Percentiles rank a stretch among this genome's conserved stretches.
Conservation (phyloP, 441 rosid species). For the Populus hybrid region DNA sequence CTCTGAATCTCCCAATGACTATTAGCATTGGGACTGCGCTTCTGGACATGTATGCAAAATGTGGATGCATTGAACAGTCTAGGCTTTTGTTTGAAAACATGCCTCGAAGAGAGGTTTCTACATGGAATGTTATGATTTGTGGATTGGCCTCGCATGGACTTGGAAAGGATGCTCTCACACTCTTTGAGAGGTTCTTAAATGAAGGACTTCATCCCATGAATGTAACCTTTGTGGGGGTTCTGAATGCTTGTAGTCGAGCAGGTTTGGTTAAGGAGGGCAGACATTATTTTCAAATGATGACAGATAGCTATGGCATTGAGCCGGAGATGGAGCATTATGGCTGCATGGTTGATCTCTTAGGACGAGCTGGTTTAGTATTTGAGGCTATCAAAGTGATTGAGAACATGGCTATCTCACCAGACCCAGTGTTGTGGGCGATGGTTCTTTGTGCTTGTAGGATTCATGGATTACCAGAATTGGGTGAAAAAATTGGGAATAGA, state of each 20-base stretch:
- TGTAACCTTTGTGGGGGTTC: constrained; percentile 59
- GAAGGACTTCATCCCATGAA: constrained; percentile 45
- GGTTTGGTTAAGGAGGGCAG: constrained; percentile 52
- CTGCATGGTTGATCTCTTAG: constrained; percentile 68
- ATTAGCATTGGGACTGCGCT: constrained; percentile 50
- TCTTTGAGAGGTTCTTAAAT: constrained; percentile 42
- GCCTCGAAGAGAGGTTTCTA: constrained; percentile 42
- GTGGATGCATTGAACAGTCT: constrained; percentile 51
- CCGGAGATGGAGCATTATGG: constrained; percentile 66
- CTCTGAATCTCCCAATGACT: constrained; percentile 31
- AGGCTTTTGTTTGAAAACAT: constrained; percentile 34
- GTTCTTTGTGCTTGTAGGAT: constrained; percentile 57
- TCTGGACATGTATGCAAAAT: constrained; percentile 69
- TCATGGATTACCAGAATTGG: constrained; percentile 47
- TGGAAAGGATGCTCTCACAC: constrained; percentile 39
- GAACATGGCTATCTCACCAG: constrained; percentile 24
- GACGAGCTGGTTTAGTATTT: constrained; percentile 53
- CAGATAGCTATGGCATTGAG: constrained; percentile 36
- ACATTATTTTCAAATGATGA: constrained; percentile 43
- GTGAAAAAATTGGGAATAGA: constrained; percentile 40
- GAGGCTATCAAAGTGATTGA: constrained; percentile 46
- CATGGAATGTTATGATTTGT: constrained; percentile 61
- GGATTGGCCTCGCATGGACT: constrained; percentile 56
- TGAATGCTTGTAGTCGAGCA: constrained; percentile 64
- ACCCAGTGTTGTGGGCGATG: constrained; percentile 53